A percentile compares a stretch with the other conserved stretches of the same genome.
phyloP scores from a whole-genome alignment of 2,329 filamentous ascomycete species.

The Pseudogymnoascus sp. region DNA sequence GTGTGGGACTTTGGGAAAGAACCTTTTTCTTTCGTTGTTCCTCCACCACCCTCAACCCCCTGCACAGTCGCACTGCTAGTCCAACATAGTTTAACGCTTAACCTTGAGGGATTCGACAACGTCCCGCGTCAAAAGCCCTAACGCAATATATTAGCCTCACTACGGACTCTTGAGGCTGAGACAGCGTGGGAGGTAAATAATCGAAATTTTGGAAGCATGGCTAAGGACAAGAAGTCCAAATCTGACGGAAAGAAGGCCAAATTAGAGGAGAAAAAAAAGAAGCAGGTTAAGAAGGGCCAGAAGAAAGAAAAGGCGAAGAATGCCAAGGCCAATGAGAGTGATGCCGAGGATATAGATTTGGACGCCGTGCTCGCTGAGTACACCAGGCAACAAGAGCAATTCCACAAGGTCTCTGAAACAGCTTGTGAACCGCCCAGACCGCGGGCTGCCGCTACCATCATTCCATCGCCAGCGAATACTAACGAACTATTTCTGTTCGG shows the following conservation, averaged over 20 bases:
- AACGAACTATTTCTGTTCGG: constrained; percentile 89
- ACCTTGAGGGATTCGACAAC: constrained; percentile 5
- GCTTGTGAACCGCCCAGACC: constrained; percentile 65
- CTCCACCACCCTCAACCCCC: not conserved
- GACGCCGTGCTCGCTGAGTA: constrained; percentile 91
- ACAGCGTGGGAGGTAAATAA: not conserved
- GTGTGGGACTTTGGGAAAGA: not conserved
- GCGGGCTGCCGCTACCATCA: constrained; percentile 69
- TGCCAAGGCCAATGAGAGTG: constrained; percentile 68
- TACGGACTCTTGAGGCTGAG: not conserved
- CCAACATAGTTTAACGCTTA: constrained; percentile 1
- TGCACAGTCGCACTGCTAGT: not conserved
- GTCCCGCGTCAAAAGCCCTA: constrained; percentile 2
- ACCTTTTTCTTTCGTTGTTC: not conserved
- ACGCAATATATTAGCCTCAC: constrained; percentile 8
- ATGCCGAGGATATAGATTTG: constrained; percentile 85
- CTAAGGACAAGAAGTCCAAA: constrained; percentile 43
- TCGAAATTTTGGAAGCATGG: constrained; percentile 31
- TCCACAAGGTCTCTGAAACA: constrained; percentile 84
- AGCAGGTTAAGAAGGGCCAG: constrained; percentile 82
- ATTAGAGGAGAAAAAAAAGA: constrained; percentile 56
- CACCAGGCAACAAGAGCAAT: constrained; percentile 84
- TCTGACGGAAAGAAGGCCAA: constrained; percentile 43
- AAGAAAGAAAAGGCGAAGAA: constrained; percentile 69
- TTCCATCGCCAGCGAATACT: constrained; percentile 75